A percentile compares a stretch with the other conserved stretches of the same genome.
These are phyloP conservation scores for Mucor circinelloides DNA, from an alignment of 371 early-diverging fungal species.

Conservation along the genomic window DNA sequence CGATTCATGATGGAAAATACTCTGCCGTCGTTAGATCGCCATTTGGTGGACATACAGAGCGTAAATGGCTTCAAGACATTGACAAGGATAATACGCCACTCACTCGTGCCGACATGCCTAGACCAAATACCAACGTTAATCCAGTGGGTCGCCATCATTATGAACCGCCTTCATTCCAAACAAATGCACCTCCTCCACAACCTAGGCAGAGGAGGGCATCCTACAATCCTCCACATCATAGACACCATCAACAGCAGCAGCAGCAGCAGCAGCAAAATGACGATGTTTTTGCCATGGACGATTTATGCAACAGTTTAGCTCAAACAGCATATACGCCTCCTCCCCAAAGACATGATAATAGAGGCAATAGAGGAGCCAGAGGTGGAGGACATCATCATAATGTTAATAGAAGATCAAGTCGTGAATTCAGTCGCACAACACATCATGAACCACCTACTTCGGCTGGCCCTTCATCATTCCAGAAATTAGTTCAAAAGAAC, in stretches of 20 bases:
- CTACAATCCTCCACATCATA: background rate
- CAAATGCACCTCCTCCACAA: background rate
- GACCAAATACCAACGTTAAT: constrained; percentile 5
- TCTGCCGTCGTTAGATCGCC: constrained; percentile 26
- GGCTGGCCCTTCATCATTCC: constrained; percentile 10
- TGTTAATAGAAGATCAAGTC: constrained; percentile 12
- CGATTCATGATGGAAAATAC: constrained; percentile 32
- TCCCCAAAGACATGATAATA: background rate
- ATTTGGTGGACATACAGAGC: constrained; percentile 30
- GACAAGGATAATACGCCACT: constrained; percentile 11
- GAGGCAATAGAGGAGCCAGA: background rate
- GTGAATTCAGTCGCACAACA: constrained; percentile 7
- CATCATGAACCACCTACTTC: background rate
- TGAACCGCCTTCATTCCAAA: background rate
- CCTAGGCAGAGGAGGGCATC: background rate
- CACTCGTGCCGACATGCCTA: constrained; percentile 7
- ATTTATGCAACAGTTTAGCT: background rate
- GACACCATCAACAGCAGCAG: background rate
- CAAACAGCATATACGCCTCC: background rate
- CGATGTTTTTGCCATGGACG: constrained; percentile 7
- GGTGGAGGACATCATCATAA: background rate
- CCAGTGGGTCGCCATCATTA: constrained; percentile 2
- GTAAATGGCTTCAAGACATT: constrained; percentile 20
- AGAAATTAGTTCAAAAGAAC: constrained; percentile 9
- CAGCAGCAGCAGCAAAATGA: background rate